Evolutionary conservation across 768 basidiomycete genomes (phyloP).

Genomic region (Termitomyces sp.): DNA sequence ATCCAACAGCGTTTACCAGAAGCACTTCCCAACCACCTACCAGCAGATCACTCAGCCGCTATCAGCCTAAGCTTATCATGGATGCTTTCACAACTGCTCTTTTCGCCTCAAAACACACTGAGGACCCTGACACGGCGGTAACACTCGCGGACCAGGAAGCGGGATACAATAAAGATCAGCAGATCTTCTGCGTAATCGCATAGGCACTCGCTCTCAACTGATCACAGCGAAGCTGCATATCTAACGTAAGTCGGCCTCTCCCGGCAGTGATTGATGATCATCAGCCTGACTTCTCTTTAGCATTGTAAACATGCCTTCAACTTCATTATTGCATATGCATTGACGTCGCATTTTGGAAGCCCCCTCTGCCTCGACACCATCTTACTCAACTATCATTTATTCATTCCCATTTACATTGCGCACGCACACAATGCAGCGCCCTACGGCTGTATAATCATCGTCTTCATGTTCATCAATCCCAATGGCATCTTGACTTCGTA

Average conservation of each 20-base stretch:
- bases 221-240: not conserved
- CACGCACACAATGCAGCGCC: not conserved
- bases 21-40: not conserved
- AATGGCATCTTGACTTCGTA: not conserved
- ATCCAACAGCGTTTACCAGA: not conserved
- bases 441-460: not conserved
- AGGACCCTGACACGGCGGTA: not conserved
- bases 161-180: rapidly evolving
- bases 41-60: not conserved
- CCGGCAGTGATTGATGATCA: not conserved
- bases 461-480: not conserved
- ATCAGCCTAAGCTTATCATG: not conserved
- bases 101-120: not conserved
- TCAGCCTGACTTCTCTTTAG: not conserved
- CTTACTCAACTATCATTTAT: not conserved
- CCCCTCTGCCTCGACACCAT: not conserved
- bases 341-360: not conserved
- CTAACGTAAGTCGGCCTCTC: not conserved
- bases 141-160: not conserved
- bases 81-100: not conserved
- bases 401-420: not conserved
- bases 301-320: not conserved
- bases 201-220: not conserved
- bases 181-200: not conserved
- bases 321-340: not conserved